These are phyloP conservation scores for Chrysoporthe puriensis DNA, from an alignment of 2,329 filamentous ascomycete genomes.

Conservation along the genomic window DNA sequence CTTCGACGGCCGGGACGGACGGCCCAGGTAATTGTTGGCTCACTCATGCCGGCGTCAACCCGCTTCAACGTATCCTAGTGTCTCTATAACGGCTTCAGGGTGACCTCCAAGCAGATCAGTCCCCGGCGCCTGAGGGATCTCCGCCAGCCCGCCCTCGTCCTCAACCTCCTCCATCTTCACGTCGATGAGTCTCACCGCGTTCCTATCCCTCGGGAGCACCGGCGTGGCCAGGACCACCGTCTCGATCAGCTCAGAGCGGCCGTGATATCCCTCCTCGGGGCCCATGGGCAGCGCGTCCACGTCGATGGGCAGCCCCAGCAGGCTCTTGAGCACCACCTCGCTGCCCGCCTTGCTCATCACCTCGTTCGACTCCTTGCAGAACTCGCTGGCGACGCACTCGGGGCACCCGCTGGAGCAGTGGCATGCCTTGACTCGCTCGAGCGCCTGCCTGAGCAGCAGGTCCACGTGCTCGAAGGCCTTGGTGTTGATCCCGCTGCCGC, in stretches of 20 bases:
- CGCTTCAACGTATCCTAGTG: background rate
- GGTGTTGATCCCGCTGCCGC: conserved; percentile 82
- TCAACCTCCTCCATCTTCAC: conserved; percentile 34
- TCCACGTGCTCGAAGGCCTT: conserved; percentile 96
- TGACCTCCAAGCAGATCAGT: background rate
- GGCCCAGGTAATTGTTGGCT: no score
- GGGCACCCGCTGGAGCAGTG: conserved; percentile 79
- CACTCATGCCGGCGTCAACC: background rate
- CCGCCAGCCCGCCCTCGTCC: conserved; percentile 4
- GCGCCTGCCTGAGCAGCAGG: conserved; percentile 73
- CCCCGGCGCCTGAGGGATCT: background rate
- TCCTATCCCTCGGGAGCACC: conserved; percentile 51
- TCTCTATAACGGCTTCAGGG: background rate
- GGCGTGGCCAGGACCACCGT: conserved; percentile 77
- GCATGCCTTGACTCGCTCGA: conserved; percentile 76
- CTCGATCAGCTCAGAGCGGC: conserved; percentile 85
- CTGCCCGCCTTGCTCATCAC: conserved; percentile 94
- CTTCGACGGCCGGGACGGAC: no score
- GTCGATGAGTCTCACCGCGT: conserved; percentile 28
- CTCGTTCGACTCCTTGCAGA: conserved; percentile 83
- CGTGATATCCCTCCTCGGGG: conserved; percentile 69
- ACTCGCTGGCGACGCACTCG: conserved; percentile 85
- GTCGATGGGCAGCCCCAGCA: conserved; percentile 79
- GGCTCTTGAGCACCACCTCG: conserved; percentile 75
- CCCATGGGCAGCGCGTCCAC: conserved; percentile 86